Base-by-base conservation (phyloP, 306 rosid species). In the Adenanthera pavonina region DNA sequence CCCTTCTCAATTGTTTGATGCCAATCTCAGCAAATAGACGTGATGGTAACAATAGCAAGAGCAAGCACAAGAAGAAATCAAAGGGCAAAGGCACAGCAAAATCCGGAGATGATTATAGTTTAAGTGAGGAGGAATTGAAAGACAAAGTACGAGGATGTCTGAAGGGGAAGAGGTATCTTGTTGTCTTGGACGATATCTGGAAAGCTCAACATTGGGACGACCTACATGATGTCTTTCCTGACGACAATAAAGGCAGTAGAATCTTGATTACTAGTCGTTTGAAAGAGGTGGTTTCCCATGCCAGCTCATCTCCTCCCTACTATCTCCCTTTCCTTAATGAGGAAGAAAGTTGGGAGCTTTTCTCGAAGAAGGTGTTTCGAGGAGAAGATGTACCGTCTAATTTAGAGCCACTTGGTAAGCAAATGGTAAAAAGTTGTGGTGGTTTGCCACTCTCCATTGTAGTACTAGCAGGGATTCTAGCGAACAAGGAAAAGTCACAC, bases 191-290 rank as follows among this genome's bases (percentile, higher is more conserved):
- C 11, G 67, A 60, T 38, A 60, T 60, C 4, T 60, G 67, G 67
- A 60, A 60, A 20, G 38, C 67, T 60, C 67, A 60, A 60, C 67
- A 60, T 30, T 60, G 67, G 67, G 67, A 60, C 30, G 67, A 30
- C 67, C 38, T 60, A 12, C 15, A 12, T 2, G 1, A 4, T 4
- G 67, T 38, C 12, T 60, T 60, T 1, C 67, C 40, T 0, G 8
- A 25, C 30, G 8, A 60, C 40, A 9, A 60, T 4, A 60, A 60
- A 11, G 4, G 8, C 8, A 60, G 67, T 1, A 60, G 67, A 14
- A 60, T 60, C 67, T 8, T 30, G 16, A 60, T 60, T 1, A 60
- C 67, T 0, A 60, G 67, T 30, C 67, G n/a, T 60, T 60, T 3
- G 17, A 60, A 20, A 25, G 67, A 60, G 67, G 40, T 60, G 40